Evolutionary conservation across 176 grass and related monocot species (phyloP).

Genomic region (Microstegium vimineum): DNA sequence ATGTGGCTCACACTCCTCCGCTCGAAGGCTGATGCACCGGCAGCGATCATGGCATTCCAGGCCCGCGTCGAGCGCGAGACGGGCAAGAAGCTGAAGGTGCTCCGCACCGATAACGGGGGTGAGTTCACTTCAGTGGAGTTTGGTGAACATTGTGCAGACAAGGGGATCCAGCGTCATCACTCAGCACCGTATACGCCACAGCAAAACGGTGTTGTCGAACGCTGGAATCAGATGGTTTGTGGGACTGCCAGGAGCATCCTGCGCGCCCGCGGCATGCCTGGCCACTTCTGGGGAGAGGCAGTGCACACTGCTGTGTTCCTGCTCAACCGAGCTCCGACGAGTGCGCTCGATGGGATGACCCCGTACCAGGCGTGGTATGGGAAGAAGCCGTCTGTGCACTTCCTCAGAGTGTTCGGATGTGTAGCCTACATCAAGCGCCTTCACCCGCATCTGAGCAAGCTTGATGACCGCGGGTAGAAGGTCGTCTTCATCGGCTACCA

Average conservation of each 20-base stretch:
- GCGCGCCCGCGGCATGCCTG: not conserved
- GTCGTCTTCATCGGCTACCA: too few relatives aligned
- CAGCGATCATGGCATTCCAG: too few relatives aligned
- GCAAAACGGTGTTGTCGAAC: not conserved
- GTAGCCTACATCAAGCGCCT: not conserved
- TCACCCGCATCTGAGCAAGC: not conserved
- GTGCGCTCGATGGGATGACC: not conserved
- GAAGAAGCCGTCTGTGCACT: not conserved
- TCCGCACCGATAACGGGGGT: too few relatives aligned
- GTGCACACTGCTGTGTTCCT: too few relatives aligned
- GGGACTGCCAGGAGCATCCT: not conserved
- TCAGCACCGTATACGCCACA: fast-evolving
- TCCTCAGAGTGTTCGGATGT: not conserved
- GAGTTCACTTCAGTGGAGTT: not conserved
- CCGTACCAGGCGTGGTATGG: not conserved
- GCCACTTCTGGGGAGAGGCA: not conserved
- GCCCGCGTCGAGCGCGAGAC: too few relatives aligned
- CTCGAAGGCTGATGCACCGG: too few relatives aligned
- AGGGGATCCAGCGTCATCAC: not conserved
- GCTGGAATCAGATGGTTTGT: not conserved
- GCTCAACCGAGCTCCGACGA: too few relatives aligned
- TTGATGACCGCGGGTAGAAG: too few relatives aligned
- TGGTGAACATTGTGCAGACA: not conserved
- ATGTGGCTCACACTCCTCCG: too few relatives aligned
- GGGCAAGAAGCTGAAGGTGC: too few relatives aligned